These are phyloP conservation scores for Erigeron philadelphicus DNA, from an alignment of 140 eudicot species.

Conservation along the genomic window DNA sequence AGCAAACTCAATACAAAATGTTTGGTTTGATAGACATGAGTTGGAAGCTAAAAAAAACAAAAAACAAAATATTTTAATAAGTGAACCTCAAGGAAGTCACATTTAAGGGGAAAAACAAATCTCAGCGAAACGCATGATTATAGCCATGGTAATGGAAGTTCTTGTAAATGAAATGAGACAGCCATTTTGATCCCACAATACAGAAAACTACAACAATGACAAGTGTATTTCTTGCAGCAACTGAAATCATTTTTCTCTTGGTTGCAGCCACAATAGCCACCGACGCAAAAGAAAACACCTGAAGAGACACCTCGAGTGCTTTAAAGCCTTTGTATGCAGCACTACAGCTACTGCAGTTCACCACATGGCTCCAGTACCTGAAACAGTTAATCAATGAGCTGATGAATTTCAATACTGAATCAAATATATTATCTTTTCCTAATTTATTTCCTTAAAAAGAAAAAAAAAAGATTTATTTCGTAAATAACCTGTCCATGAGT, in stretches of 20 bases:
- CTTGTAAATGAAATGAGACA: no score
- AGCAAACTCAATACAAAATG: no score
- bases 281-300: constrained; percentile 41
- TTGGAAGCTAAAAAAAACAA: no score
- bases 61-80: no score
- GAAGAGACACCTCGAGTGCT: constrained; percentile 43
- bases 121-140: neutral
- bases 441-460: neutral
- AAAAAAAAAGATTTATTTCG: neutral
- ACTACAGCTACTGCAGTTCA: constrained; percentile 63
- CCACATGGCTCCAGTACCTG: constrained; percentile 73
- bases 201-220: constrained; percentile 41
- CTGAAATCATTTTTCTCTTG: constrained; percentile 40
- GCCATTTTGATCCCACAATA: constrained; percentile 61
- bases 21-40: no score
- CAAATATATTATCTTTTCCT: neutral
- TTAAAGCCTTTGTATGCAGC: constrained; percentile 53
- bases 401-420: neutral
- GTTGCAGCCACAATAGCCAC: constrained; percentile 58
- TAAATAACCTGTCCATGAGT: constrained; percentile 55
- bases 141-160: no score
- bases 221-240: constrained; percentile 34
- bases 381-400: neutral
- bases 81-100: no score
- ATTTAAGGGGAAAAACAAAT: no score